Evolutionary conservation across 345 rosid genomes (phyloP).

Genomic region (Ceriops decandra): DNA sequence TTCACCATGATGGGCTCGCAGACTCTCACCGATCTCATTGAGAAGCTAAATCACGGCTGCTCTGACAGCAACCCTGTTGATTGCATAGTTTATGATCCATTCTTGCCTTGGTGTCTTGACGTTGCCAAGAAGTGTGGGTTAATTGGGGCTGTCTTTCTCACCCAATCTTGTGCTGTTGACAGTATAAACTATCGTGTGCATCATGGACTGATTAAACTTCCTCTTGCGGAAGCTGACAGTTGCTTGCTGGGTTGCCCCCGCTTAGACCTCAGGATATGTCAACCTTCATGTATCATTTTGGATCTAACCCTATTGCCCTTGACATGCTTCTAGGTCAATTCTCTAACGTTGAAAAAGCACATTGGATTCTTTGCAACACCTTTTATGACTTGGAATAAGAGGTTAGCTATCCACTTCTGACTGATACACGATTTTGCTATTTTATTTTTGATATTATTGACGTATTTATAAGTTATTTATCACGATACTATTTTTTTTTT

Average conservation of each 20-base stretch:
- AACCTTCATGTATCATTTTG: slow-evolving; percentile 18
- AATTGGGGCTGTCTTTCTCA: slow-evolving; percentile 29
- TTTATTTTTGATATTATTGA: not conserved
- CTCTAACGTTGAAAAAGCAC: slow-evolving; percentile 25
- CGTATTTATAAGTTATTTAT: not conserved
- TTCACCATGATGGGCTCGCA: slow-evolving; percentile 19
- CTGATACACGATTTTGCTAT: not conserved
- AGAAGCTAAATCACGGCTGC: slow-evolving; percentile 3
- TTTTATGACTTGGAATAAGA: slow-evolving; percentile 33
- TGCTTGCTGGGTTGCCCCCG: slow-evolving; percentile 32
- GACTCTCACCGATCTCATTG: slow-evolving; percentile 20
- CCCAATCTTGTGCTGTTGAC: slow-evolving; percentile 32
- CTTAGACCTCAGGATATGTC: slow-evolving; percentile 26
- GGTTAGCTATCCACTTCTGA: slow-evolving; percentile 9
- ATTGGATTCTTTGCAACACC: slow-evolving; percentile 29
- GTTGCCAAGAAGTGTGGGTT: slow-evolving; percentile 34
- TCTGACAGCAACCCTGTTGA: slow-evolving; percentile 6
- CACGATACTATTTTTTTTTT: too few relatives aligned
- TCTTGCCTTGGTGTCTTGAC: slow-evolving; percentile 36
- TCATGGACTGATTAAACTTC: slow-evolving; percentile 17
- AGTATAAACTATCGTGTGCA: slow-evolving; percentile 18
- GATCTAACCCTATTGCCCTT: slow-evolving; percentile 21
- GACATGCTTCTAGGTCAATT: slow-evolving; percentile 25
- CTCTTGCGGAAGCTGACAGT: slow-evolving; percentile 11
- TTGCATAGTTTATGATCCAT: slow-evolving; percentile 23